phyloP scores from a whole-genome alignment of 441 rosid species.

The Erodium texanum region DNA sequence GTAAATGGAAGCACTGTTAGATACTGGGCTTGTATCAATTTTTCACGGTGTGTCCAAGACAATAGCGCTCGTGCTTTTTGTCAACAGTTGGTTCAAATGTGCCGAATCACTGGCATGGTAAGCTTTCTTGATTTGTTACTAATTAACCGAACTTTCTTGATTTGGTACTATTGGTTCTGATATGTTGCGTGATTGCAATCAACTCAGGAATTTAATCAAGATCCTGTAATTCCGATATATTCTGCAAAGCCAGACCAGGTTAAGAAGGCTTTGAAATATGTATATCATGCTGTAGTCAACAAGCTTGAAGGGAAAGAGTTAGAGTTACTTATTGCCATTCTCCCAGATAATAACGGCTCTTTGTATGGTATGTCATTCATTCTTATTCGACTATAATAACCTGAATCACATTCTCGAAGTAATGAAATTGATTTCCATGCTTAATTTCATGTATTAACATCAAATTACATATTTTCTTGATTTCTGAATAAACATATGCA shows the following conservation, averaged over 20 bases:
- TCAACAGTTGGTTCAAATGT: slow-evolving; percentile 86
- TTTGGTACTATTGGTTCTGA: slow-evolving; percentile 3
- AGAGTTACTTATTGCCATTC: slow-evolving; percentile 76
- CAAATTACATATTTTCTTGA: no score
- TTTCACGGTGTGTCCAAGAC: slow-evolving; percentile 88
- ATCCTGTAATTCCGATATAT: slow-evolving; percentile 80
- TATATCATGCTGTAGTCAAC: slow-evolving; percentile 60
- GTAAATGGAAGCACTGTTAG: slow-evolving; percentile 86
- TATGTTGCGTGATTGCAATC: slow-evolving; percentile 2
- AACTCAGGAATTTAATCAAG: slow-evolving; percentile 71
- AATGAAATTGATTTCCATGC: no score
- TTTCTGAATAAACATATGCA: slow-evolving; percentile 12
- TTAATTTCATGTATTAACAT: no score
- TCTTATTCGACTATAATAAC: background rate
- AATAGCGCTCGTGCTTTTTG: slow-evolving; percentile 81
- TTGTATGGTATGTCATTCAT: slow-evolving; percentile 53
- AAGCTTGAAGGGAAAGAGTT: slow-evolving; percentile 77
- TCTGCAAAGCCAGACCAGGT: slow-evolving; percentile 88
- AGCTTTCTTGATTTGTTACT: slow-evolving; percentile 10
- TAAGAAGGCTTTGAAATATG: slow-evolving; percentile 88
- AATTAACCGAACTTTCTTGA: no score
- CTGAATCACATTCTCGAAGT: background rate
- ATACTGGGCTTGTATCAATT: slow-evolving; percentile 93
- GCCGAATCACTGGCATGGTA: slow-evolving; percentile 98
- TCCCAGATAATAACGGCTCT: slow-evolving; percentile 93